These are phyloP conservation scores for Brassica juncea DNA, from an alignment of 345 rosid species.

Conservation along the genomic window DNA sequence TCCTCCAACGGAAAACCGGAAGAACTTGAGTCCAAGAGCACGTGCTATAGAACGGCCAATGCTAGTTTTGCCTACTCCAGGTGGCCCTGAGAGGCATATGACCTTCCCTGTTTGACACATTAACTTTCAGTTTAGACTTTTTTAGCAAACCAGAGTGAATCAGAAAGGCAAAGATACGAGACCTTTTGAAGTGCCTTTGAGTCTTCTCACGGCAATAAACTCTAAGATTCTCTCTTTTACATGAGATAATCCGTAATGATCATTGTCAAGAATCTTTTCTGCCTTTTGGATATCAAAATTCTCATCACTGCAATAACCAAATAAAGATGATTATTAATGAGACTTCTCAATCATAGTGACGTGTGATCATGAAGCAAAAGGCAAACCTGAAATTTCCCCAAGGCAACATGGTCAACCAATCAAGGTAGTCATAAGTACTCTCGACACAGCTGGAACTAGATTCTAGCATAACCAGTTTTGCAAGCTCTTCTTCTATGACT, in stretches of 20 bases:
- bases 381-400: slow-evolving; percentile 84
- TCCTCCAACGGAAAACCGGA: slow-evolving; percentile 92
- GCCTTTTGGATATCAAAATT: slow-evolving; percentile 76
- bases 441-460: slow-evolving; percentile 69
- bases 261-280: slow-evolving; percentile 82
- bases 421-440: slow-evolving; percentile 80
- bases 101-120: slow-evolving; percentile 67
- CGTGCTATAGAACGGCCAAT: slow-evolving; percentile 93
- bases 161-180: slow-evolving; percentile 6
- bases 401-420: slow-evolving; percentile 86
- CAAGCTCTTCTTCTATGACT: slow-evolving; percentile 90
- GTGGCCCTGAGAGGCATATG: slow-evolving; percentile 92
- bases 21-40: slow-evolving; percentile 84
- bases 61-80: slow-evolving; percentile 99
- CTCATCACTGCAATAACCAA: slow-evolving; percentile 62
- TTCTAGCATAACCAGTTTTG: slow-evolving; percentile 73
- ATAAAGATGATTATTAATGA: neutral
- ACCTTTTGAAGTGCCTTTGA: slow-evolving; percentile 91
- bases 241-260: slow-evolving; percentile 83
- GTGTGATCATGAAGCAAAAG: neutral
- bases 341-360: neutral
- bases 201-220: slow-evolving; percentile 85
- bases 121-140: slow-evolving; percentile 7
- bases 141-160: neutral
- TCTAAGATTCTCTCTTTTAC: slow-evolving; percentile 93